Percentiles rank a stretch among this genome's conserved stretches.
Conservation (phyloP, 2,329 filamentous ascomycete genomes). For the Colletotrichum shisoi region DNA sequence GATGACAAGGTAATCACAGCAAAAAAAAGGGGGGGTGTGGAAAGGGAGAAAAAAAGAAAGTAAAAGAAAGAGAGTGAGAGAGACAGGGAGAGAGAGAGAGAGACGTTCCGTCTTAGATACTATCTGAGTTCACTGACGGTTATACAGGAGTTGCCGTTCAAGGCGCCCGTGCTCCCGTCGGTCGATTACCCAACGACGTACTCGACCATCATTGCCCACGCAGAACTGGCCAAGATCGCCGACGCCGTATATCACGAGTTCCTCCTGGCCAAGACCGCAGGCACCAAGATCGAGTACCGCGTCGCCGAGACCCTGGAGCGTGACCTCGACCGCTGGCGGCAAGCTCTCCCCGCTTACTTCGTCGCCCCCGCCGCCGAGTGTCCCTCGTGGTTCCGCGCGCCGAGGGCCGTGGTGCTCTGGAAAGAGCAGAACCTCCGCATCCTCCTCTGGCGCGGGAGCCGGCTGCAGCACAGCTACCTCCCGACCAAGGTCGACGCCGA, state of each 20-base stretch:
- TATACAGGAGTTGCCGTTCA: slow-evolving; percentile 26
- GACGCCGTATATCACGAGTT: slow-evolving; percentile 54
- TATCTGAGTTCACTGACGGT: not conserved
- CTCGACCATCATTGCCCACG: slow-evolving; percentile 53
- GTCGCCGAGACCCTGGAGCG: slow-evolving; percentile 52
- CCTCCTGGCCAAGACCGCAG: slow-evolving; percentile 50
- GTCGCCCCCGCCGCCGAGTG: slow-evolving; percentile 41
- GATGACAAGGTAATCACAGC: slow-evolving; percentile 50
- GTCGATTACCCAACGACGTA: slow-evolving; percentile 51
- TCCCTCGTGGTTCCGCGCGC: slow-evolving; percentile 49
- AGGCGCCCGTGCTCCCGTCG: slow-evolving; percentile 27
- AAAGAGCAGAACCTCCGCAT: slow-evolving; percentile 55
- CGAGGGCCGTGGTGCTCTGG: slow-evolving; percentile 52
- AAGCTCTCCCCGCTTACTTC: slow-evolving; percentile 49
- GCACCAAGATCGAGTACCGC: slow-evolving; percentile 48
- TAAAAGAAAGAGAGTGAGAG: no score
- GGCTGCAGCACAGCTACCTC: slow-evolving; percentile 49
- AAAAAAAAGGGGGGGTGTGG: no score
- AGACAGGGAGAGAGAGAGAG: not conserved
- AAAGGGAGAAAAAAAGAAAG: no score
- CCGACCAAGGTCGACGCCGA: slow-evolving; percentile 43
- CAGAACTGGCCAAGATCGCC: slow-evolving; percentile 52
- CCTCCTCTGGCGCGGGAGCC: slow-evolving; percentile 51
- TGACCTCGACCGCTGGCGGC: slow-evolving; percentile 48
- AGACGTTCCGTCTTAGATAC: not conserved